phyloP scores from a whole-genome alignment of 257 asterid genomes.

The Nicotiana attenuata region DNA sequence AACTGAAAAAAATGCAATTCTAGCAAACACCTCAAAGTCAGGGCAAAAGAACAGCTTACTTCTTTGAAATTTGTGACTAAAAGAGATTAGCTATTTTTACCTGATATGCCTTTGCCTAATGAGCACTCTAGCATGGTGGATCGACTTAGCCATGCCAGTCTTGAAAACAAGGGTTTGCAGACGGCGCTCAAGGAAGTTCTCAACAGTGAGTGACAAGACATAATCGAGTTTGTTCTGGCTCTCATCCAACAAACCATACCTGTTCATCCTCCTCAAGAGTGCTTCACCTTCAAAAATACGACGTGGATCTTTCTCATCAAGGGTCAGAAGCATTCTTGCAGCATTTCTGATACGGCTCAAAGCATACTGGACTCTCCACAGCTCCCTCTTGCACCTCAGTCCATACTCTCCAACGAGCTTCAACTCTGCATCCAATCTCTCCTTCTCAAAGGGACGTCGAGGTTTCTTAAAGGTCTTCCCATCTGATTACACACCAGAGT shows the following conservation, averaged over 20 bases:
- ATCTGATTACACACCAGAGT: slow-evolving; percentile 27
- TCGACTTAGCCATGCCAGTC: slow-evolving; percentile 90
- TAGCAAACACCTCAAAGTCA: neutral
- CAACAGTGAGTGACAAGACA: slow-evolving; percentile 78
- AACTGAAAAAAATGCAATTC: too few species aligned
- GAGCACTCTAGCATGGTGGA: slow-evolving; percentile 85
- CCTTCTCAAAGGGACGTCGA: slow-evolving; percentile 89
- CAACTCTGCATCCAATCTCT: slow-evolving; percentile 79
- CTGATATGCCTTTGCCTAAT: slow-evolving; percentile 89
- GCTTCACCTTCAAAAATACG: slow-evolving; percentile 92
- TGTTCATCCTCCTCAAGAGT: slow-evolving; percentile 82
- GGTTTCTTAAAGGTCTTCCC: slow-evolving; percentile 94
- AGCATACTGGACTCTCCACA: slow-evolving; percentile 92
- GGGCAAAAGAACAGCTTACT: neutral
- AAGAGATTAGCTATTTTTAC: slow-evolving; percentile 18
- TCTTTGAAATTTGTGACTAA: neutral
- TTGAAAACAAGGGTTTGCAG: slow-evolving; percentile 82
- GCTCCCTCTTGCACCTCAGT: slow-evolving; percentile 78
- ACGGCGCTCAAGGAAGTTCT: slow-evolving; percentile 84
- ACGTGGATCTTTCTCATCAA: slow-evolving; percentile 75
- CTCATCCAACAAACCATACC: slow-evolving; percentile 69
- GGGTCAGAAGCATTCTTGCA: slow-evolving; percentile 70
- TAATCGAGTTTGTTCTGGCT: slow-evolving; percentile 88
- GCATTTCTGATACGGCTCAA: slow-evolving; percentile 78
- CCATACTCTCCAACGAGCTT: slow-evolving; percentile 88